Evolutionary conservation across 345 rosid genomes (phyloP).

Genomic region (Salix purpurea): DNA sequence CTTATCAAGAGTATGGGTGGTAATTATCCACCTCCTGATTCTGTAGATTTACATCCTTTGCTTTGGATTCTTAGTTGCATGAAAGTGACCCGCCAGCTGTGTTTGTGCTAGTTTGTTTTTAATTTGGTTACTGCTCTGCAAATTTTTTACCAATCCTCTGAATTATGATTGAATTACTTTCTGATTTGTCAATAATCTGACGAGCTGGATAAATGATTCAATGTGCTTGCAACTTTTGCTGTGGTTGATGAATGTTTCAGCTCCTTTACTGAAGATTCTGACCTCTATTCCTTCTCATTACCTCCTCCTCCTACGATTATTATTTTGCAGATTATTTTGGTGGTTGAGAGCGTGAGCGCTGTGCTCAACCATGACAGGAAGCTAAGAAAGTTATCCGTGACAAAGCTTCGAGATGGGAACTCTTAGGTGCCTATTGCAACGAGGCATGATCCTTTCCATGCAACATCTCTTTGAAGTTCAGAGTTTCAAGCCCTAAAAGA

Average conservation of each 20-base stretch:
- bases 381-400: conserved; percentile 32
- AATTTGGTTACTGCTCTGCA: neutral
- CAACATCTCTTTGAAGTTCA: neutral
- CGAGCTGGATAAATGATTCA: too few relatives aligned
- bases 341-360: conserved; percentile 75
- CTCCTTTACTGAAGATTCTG: neutral
- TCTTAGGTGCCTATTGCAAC: conserved; percentile 15
- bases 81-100: neutral
- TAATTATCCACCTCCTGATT: neutral
- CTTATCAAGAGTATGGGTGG: too few relatives aligned
- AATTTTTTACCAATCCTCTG: neutral
- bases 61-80: neutral
- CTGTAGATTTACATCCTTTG: neutral
- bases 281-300: neutral
- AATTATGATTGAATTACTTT: neutral
- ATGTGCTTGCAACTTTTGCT: too few relatives aligned
- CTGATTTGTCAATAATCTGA: too few relatives aligned
- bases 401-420: conserved; percentile 31
- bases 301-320: too few relatives aligned
- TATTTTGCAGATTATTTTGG: conserved; percentile 57
- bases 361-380: conserved; percentile 79
- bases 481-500: neutral
- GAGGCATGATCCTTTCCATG: neutral
- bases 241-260: too few relatives aligned
- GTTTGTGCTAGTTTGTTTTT: neutral